Conservation (phyloP, 2,329 filamentous ascomycete genomes). For the Conoideocrella luteorostrata region DNA sequence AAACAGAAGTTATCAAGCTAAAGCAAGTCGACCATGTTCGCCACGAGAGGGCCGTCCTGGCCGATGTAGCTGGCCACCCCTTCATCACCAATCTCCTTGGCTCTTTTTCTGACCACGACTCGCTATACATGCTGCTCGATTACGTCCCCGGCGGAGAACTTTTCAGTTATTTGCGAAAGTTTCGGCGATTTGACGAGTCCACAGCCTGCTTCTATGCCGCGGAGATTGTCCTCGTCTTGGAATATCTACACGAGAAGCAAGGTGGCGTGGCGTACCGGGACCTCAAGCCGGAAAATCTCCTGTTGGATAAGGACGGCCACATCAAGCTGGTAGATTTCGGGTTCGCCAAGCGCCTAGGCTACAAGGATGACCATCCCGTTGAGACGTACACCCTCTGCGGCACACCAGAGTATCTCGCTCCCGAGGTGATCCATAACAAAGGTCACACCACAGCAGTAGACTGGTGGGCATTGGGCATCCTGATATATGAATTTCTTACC, state of each 20-base stretch:
- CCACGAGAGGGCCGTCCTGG: constrained; percentile 73
- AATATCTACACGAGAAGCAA: constrained; percentile 73
- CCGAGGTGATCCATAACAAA: constrained; percentile 79
- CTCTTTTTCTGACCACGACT: constrained; percentile 73
- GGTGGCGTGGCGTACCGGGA: constrained; percentile 75
- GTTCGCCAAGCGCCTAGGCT: constrained; percentile 72
- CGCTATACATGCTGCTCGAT: constrained; percentile 76
- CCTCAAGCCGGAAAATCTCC: constrained; percentile 75
- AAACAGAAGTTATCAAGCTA: constrained; percentile 67
- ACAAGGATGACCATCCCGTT: constrained; percentile 39
- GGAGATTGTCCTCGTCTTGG: constrained; percentile 75
- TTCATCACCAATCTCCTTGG: constrained; percentile 76
- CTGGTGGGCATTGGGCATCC: constrained; percentile 81
- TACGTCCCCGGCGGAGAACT: constrained; percentile 80
- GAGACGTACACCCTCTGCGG: constrained; percentile 82
- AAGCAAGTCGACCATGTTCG: constrained; percentile 85
- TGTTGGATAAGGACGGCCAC: constrained; percentile 71
- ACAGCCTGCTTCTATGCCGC: constrained; percentile 77
- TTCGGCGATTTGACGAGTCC: constrained; percentile 71
- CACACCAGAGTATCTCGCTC: constrained; percentile 77
- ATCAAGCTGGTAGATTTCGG: constrained; percentile 82
- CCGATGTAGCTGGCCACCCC: constrained; percentile 70
- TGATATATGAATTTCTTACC: constrained; percentile 79
- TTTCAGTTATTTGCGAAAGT: constrained; percentile 73
- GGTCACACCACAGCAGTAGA: constrained; percentile 71